phyloP scores from a whole-genome alignment of 768 basidiomycete species.

The Lactarius akahatsu region DNA sequence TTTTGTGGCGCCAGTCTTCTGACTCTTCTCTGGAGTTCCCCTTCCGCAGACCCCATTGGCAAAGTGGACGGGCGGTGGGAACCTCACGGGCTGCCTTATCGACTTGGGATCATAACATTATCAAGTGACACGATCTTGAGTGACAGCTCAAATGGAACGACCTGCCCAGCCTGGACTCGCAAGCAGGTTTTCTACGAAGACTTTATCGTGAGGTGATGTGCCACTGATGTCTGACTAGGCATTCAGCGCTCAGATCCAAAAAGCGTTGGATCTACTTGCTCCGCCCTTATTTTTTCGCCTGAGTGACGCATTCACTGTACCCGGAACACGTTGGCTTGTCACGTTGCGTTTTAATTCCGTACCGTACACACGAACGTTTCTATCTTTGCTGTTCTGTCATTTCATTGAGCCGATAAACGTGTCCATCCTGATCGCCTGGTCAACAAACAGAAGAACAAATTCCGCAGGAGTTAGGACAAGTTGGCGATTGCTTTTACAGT shows the following conservation, averaged over 20 bases:
- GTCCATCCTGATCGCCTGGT: neutral
- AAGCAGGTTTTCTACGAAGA: neutral
- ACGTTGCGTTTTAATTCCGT: neutral
- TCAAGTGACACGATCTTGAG: neutral
- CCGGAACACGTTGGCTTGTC: neutral
- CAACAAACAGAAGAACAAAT: neutral
- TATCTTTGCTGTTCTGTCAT: neutral
- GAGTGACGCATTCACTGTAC: neutral
- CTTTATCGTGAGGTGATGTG: neutral
- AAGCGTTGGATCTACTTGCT: neutral
- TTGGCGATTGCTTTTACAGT: neutral
- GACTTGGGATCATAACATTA: neutral
- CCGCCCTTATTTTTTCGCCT: neutral
- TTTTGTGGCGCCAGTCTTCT: neutral
- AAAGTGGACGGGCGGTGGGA: neutral
- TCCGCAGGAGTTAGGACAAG: neutral
- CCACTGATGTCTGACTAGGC: neutral
- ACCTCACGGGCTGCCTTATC: neutral
- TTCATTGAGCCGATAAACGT: neutral
- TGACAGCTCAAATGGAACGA: neutral
- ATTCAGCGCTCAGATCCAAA: neutral
- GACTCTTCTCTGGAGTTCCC: neutral
- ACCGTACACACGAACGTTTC: neutral
- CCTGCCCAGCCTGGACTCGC: neutral
- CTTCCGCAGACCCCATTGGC: neutral